Evolutionary conservation across 805 yeast species (phyloP), one percentile per base, ranked within the genome.

Genomic region (Yamadazyma takamatsuzukensis): DNA sequence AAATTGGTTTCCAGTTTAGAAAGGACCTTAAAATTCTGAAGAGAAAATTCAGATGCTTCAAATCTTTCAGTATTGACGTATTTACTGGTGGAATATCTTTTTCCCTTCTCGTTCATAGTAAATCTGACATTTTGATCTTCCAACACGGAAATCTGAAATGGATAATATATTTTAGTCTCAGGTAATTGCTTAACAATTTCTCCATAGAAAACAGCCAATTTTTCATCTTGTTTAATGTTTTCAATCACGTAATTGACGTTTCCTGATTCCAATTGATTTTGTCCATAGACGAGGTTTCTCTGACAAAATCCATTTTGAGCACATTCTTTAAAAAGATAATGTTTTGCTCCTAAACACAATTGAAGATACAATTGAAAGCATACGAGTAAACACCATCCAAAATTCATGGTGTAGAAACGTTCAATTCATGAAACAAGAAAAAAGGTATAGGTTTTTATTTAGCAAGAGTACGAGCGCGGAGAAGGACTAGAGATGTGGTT

Each of bases 221-320:
- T 11, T 4, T 23, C n/a, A 21, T 39, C 37, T 4, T 23, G 11
- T 10, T 27, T 16, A 6, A 29, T 18, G 3, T n/a, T 22, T 4
- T 22, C 12, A 10, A 25, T 13, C 6, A 31, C 21, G 17, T 41
- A 41, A 18, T 18, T 21, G 18, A n/a, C 29, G 14, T n/a, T 17
- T 15, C 29, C 15, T 9, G 32, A 7, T 7, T 12, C 18, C n/a
- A 32, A 28, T 26, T 32, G 32, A 17, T 21, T 21, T 6, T 41
- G 52, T 1, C 86, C 84, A 51, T 73, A 86, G 36, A 75, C 77
- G 34, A 90, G 64, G 49, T 89, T 85, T 55, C 97, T 71, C 30
- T 70, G 59, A 52, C 97, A 89, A 52, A 89, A 88, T 5, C 96
- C 95, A 12, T 87, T 74, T 48, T 83, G 80, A 5, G 68, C 76